These are phyloP conservation scores for Neospermospora avenae DNA, from an alignment of 2,329 filamentous ascomycete genomes.

Conservation along the genomic window DNA sequence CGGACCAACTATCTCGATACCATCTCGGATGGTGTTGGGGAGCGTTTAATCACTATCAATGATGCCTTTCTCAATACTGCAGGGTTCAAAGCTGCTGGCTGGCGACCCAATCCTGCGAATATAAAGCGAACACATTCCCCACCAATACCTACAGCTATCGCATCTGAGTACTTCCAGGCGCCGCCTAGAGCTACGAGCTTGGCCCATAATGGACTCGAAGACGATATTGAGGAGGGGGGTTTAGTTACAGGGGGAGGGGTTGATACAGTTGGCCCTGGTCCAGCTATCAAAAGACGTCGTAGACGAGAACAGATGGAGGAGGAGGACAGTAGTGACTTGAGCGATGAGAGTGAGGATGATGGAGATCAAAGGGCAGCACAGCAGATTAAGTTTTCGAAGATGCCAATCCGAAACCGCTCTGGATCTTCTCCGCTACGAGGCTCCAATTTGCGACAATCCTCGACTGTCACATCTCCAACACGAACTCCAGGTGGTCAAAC, in stretches of 20 bases:
- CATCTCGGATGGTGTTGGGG: constrained; percentile 79
- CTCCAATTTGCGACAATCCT: constrained; percentile 56
- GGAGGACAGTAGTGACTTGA: constrained; percentile 81
- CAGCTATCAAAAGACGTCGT: constrained; percentile 63
- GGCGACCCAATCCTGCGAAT: constrained; percentile 69
- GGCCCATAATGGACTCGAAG: constrained; percentile 55
- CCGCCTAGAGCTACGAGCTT: constrained; percentile 58
- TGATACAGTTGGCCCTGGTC: constrained; percentile 65
- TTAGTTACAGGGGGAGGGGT: constrained; percentile 66
- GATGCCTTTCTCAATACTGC: constrained; percentile 75
- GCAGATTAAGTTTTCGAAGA: constrained; percentile 94
- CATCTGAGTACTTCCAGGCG: constrained; percentile 81
- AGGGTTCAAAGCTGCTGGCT: constrained; percentile 79
- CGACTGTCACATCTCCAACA: constrained; percentile 73
- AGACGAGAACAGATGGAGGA: constrained; percentile 69
- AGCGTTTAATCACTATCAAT: constrained; percentile 79
- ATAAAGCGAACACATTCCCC: constrained; percentile 83
- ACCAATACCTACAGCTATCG: constrained; percentile 77
- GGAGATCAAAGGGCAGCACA: constrained; percentile 71
- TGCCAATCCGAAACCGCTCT: constrained; percentile 82
- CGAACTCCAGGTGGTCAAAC: constrained; percentile 39
- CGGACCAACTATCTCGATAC: constrained; percentile 76
- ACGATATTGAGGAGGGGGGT: constrained; percentile 61
- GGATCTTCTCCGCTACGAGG: constrained; percentile 83
- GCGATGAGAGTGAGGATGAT: constrained; percentile 81